Evolutionary conservation across 306 rosid genomes (phyloP).

Genomic region (Vigna hirtella): DNA sequence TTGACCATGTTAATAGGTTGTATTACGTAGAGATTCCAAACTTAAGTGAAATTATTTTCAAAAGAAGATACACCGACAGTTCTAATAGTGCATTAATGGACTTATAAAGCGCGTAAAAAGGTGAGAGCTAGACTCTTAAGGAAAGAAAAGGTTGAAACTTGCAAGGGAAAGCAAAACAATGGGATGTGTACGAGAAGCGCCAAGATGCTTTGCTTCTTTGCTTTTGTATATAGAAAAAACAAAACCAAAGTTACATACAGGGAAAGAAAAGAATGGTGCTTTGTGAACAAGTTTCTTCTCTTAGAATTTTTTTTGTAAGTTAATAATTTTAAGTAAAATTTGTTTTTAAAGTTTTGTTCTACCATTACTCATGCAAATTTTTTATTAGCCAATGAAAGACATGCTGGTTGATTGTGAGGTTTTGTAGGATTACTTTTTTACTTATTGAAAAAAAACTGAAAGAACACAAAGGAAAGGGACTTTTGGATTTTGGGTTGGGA

Average conservation of each 20-base stretch:
- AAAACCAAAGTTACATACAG: constrained; percentile 36
- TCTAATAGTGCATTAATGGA: constrained; percentile 28
- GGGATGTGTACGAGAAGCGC: constrained; percentile 42
- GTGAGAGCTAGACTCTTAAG: constrained; percentile 56
- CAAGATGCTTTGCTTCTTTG: constrained; percentile 81
- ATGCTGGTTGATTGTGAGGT: constrained; percentile 50
- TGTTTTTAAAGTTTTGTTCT: constrained; percentile 37
- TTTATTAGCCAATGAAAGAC: constrained; percentile 44
- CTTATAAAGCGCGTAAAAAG: constrained; percentile 34
- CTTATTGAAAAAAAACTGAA: neutral
- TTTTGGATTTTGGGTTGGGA: constrained; percentile 42
- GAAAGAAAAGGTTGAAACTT: constrained; percentile 75
- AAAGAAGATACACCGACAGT: constrained; percentile 64
- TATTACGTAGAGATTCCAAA: constrained; percentile 63
- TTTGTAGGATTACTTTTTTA: constrained; percentile 44
- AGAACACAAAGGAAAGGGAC: constrained; percentile 30
- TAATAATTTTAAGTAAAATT: constrained; percentile 38
- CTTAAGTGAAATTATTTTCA: constrained; percentile 55
- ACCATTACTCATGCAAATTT: constrained; percentile 56
- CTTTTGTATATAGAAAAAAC: constrained; percentile 45
- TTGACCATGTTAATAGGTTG: constrained; percentile 54
- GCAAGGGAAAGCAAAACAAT: constrained; percentile 66
- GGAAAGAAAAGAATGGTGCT: constrained; percentile 52
- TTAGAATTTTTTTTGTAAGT: neutral
- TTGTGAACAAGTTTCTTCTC: constrained; percentile 71